A percentile compares a stretch with the other conserved stretches of the same genome.
Evolutionary conservation across 257 asterid species (phyloP).

Genomic region (Plantago ovata): DNA sequence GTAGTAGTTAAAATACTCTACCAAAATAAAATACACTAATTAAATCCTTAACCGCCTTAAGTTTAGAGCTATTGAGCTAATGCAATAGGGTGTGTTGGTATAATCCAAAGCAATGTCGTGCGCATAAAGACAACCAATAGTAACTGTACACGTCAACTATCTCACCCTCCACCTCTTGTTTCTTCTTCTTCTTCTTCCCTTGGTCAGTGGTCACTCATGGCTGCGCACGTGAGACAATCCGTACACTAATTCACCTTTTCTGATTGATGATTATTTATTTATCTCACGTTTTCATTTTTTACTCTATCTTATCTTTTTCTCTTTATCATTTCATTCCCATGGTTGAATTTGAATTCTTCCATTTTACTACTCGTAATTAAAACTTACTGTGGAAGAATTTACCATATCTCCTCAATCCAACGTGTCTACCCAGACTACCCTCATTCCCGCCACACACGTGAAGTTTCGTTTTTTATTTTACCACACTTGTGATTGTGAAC

Average conservation of each 20-base stretch:
- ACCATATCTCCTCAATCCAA: no score
- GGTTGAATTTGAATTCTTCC: not conserved
- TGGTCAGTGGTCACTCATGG: conserved; percentile 40
- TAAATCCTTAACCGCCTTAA: no score
- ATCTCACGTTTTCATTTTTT: not conserved
- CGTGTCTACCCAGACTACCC: no score
- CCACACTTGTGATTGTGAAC: no score
- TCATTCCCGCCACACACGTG: no score
- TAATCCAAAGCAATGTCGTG: conserved; percentile 2
- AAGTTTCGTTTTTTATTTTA: no score
- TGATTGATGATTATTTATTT: no score
- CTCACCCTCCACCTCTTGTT: not conserved
- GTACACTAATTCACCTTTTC: conserved; percentile 1
- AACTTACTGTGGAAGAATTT: no score
- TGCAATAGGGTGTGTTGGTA: not conserved
- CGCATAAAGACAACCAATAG: conserved; percentile 16
- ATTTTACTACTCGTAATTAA: not conserved
- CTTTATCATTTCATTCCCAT: not conserved
- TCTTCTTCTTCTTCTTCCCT: no score
- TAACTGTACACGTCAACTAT: not conserved
- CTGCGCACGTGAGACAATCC: conserved; percentile 69
- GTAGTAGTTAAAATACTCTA: not conserved
- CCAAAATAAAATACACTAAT: no score
- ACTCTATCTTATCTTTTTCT: not conserved
- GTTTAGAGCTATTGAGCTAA: no score